Evolutionary conservation across 106 monocot species (phyloP).

Genomic region (Dioscorea dumetorum): DNA sequence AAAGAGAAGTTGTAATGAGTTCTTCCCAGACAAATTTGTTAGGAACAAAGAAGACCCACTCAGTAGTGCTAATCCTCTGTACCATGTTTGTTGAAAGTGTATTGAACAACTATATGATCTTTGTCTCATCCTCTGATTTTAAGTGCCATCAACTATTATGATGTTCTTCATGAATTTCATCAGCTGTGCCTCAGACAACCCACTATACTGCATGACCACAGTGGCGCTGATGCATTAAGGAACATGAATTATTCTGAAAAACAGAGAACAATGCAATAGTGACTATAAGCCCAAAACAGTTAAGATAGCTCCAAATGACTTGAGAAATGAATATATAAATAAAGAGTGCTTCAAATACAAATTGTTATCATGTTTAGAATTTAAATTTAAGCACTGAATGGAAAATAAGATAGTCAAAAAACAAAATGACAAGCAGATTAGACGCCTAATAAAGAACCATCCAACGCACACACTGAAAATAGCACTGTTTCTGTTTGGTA

Average conservation of each 20-base stretch:
- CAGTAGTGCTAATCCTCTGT: not conserved
- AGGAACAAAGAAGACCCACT: not conserved
- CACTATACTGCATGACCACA: constrained; percentile 7
- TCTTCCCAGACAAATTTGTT: not conserved
- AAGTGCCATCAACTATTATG: not conserved
- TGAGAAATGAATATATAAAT: too few relatives aligned
- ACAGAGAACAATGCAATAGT: too few relatives aligned
- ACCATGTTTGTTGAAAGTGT: constrained; percentile 12
- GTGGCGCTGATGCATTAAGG: constrained; percentile 1
- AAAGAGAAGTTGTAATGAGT: constrained; percentile 5
- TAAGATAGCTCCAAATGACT: too few relatives aligned
- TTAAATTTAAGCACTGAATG: too few relatives aligned
- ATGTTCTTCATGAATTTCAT: constrained; percentile 10
- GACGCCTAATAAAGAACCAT: too few relatives aligned
- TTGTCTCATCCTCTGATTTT: constrained; percentile 1
- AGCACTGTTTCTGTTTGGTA: too few relatives aligned
- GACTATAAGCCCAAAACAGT: too few relatives aligned
- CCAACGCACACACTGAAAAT: too few relatives aligned
- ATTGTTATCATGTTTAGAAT: too few relatives aligned
- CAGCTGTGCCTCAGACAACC: constrained; percentile 1
- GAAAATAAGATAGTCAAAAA: too few relatives aligned
- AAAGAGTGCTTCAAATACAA: too few relatives aligned
- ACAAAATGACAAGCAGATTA: too few relatives aligned
- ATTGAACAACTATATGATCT: constrained; percentile 4
- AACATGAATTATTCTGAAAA: not conserved